Percentiles rank a stretch among this genome's conserved stretches.
phyloP scores from a whole-genome alignment of 345 rosid genomes.

The Cardamine chenopodiifolia region DNA sequence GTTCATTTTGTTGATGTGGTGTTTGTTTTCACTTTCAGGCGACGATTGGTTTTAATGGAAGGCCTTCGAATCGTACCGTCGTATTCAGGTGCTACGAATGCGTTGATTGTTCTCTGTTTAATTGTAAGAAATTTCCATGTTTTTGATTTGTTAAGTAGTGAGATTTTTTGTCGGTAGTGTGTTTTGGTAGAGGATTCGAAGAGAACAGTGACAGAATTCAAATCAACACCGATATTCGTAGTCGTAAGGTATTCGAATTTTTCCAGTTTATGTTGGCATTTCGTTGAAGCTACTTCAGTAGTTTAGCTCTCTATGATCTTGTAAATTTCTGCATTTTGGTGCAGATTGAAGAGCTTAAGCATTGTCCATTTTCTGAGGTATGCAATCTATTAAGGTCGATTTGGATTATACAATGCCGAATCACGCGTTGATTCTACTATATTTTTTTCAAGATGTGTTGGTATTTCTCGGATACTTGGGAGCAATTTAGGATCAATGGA shows the following conservation, averaged over 20 bases:
- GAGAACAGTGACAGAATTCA: constrained; percentile 59
- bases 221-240: constrained; percentile 70
- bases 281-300: background rate
- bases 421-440: too few relatives aligned
- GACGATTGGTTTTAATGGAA: constrained; percentile 68
- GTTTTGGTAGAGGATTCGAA: constrained; percentile 69
- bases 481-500: constrained; percentile 89
- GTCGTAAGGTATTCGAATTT: constrained; percentile 56
- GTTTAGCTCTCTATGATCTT: background rate
- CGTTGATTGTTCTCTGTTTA: background rate
- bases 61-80: constrained; percentile 87
- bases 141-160: background rate
- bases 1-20: constrained; percentile 1
- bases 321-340: constrained; percentile 18
- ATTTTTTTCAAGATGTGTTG: too few relatives aligned
- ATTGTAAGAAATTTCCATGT: background rate
- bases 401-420: too few relatives aligned
- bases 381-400: too few relatives aligned
- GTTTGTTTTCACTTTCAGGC: constrained; percentile 60
- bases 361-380: constrained; percentile 84
- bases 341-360: constrained; percentile 82
- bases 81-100: constrained; percentile 60
- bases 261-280: constrained; percentile 1
- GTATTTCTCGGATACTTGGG: constrained; percentile 90
- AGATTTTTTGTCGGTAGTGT: background rate